Conservation (phyloP, 352 stramenopile genomes). For the Phytopythium kandeliae region DNA sequence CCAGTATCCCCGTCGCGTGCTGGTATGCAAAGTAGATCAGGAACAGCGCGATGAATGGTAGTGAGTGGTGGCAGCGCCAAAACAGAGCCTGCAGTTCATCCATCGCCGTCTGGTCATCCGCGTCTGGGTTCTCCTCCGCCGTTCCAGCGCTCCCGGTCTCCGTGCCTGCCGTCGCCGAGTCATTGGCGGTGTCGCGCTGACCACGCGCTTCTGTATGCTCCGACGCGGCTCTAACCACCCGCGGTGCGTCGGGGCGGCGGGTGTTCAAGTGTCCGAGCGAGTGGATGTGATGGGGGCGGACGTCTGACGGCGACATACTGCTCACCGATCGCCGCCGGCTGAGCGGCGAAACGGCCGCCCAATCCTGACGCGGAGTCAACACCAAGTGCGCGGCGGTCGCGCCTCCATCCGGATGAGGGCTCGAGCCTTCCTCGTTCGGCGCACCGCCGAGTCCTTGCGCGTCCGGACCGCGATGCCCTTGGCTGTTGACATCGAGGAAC, state of each 20-base stretch:
- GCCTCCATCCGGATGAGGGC: neutral
- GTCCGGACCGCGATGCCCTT: neutral
- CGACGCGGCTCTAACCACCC: no score
- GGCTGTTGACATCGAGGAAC: constrained; percentile 22
- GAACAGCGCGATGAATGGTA: constrained; percentile 69
- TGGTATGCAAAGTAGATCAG: constrained; percentile 77
- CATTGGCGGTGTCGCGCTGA: neutral
- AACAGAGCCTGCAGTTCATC: constrained; percentile 64
- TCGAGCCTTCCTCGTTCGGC: neutral
- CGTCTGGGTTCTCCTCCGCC: constrained; percentile 17
- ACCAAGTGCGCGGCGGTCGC: constrained; percentile 11
- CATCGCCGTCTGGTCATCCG: constrained; percentile 42
- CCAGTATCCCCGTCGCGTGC: constrained; percentile 61
- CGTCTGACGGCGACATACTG: neutral
- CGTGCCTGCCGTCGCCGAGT: neutral
- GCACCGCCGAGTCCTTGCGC: neutral
- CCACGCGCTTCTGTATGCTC: neutral
- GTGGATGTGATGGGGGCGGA: neutral
- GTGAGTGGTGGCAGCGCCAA: constrained; percentile 60
- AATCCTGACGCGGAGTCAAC: neutral
- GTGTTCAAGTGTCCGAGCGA: neutral
- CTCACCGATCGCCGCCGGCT: constrained; percentile 1
- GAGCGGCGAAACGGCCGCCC: neutral
- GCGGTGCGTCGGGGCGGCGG: neutral
- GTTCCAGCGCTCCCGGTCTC: neutral